Evolutionary conservation across 2,329 filamentous ascomycete species (phyloP), one percentile per base, ranked within the genome.

Genomic region (Cladosporium cucumerinum): DNA sequence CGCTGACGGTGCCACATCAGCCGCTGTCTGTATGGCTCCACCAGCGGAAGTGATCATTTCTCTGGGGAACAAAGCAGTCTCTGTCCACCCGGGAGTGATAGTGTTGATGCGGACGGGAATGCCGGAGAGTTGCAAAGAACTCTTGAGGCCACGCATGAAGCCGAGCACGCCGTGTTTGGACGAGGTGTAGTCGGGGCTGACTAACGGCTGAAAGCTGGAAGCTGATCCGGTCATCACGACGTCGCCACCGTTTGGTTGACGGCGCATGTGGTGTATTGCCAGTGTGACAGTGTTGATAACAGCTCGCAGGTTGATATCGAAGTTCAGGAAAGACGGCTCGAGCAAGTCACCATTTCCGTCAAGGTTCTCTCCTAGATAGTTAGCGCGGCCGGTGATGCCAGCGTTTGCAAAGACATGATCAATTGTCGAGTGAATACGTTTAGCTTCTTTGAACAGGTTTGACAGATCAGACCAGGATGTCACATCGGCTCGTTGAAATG

Each of bases 161-260:
- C 85, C 85, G 0, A 87, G 67, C 0, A 85, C 80, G 25, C 79
- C 85, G 63, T 86, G 82, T 65, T 87, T 87, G 30, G 84, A 76
- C 1, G 81, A 79, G 1, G 81, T 81, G 65, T 87, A 87, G 69
- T 87, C 85, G 0, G 79, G 75, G 2, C 78, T 78, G 21, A 81
- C 78, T 58, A 86, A 78, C 1, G 79, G 81, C 64, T 85, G 82
- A 10, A 86, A 76, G 2, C 78, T 79, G 0, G 83, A 82, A 5
- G 77, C 78, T 0, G 85, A 87, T 3, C 79, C 80, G 55, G 79
- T 84, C 52, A 86, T 76, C 18, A 86, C 83, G 28, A 87, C 79
- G 64, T 82, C 85, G n/a, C 82, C 80, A n/a, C 80, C 78, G 52
- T 77, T 72, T 5, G 60, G 52, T 60, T 84, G 80, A 58, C 80